Evolutionary conservation across 2,329 filamentous ascomycete species (phyloP), one percentile per base, ranked within the genome.

Genomic region (Colletotrichum cereale): DNA sequence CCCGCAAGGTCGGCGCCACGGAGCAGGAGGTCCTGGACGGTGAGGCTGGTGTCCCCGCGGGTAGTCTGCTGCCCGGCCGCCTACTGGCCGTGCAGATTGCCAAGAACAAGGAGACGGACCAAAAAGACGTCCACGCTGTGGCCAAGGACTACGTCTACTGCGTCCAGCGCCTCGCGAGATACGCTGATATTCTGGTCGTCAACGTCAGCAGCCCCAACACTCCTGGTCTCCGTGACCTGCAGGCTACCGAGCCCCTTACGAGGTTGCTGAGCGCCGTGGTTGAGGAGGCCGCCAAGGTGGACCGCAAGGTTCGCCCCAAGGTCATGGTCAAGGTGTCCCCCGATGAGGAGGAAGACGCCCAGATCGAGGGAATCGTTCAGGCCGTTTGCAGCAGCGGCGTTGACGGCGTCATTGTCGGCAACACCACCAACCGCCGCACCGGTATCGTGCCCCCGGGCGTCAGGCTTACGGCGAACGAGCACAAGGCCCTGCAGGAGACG

Each of bases 301-400:
- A 92, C 36, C 87, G 95, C 75, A 92, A 89, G 79, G 89, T 87
- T 0, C 93, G 92, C 78, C 94, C 93, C 0, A 90, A 86, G 68
- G 94, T 99, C 69, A 97, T 99, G 94, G 96, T 99, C 77, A 99
- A 99, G 85, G 96, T 99, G 26, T 97, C 94, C 71, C 96, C 96
- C 0, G 96, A 99, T 76, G 96, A 98, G 83, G 94, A 98, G 79
- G 90, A 92, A 26, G 91, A 95, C 63, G 86, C 90, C 67, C 95
- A 99, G 80, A 89, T 99, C 73, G 88, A 91, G 52, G 96, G 95
- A 11, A 97, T 99, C 67, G 96, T 94, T 72, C 89, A 95, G 76
- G 95, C 95, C 0, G 91, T 97, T 16, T 92, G 90, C 85, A 86
- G 86, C 75, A 94, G 93, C 72, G 95, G 95, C 8, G 95, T 98